These are phyloP conservation scores for Phycomyces nitens DNA, from an alignment of 192 early-diverging fungal species.

Conservation along the genomic window DNA sequence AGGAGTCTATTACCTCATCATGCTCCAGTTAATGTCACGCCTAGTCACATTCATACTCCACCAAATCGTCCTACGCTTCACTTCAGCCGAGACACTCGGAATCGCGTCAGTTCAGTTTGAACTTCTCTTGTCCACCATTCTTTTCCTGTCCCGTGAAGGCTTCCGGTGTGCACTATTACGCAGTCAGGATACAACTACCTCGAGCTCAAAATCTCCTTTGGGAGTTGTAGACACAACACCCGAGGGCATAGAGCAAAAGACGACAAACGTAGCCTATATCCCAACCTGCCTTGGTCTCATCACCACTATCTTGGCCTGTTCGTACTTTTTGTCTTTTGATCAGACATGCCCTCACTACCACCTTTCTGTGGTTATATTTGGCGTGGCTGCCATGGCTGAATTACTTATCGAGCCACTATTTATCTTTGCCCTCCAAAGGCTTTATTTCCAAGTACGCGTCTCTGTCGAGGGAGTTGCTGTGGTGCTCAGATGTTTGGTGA, in stretches of 20 bases:
- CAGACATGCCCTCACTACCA: slow-evolving; percentile 45
- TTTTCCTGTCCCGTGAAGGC: slow-evolving; percentile 88
- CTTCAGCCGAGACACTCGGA: slow-evolving; percentile 72
- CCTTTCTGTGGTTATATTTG: slow-evolving; percentile 60
- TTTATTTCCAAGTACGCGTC: slow-evolving; percentile 78
- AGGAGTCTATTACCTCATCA: slow-evolving; percentile 70
- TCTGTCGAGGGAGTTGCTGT: slow-evolving; percentile 81
- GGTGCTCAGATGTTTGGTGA: slow-evolving; percentile 63
- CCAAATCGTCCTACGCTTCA: slow-evolving; percentile 69
- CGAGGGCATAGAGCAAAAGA: slow-evolving; percentile 44
- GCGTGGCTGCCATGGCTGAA: slow-evolving; percentile 76
- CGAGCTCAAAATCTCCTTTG: not conserved
- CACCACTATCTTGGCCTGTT: slow-evolving; percentile 51
- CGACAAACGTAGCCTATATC: slow-evolving; percentile 72
- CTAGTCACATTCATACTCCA: slow-evolving; percentile 81
- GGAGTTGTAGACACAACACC: not conserved
- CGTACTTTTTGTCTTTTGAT: slow-evolving; percentile 45
- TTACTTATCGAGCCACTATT: slow-evolving; percentile 84
- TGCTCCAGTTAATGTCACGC: slow-evolving; percentile 71
- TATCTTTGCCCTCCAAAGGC: slow-evolving; percentile 62
- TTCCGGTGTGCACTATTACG: slow-evolving; percentile 72
- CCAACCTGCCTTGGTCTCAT: slow-evolving; percentile 61
- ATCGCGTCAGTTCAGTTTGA: slow-evolving; percentile 82
- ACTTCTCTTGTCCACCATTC: slow-evolving; percentile 80
- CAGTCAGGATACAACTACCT: slow-evolving; percentile 25